Percentiles rank a stretch among this genome's conserved stretches.
Evolutionary conservation across 441 rosid genomes (phyloP).

Genomic region (Geranium incanum): DNA sequence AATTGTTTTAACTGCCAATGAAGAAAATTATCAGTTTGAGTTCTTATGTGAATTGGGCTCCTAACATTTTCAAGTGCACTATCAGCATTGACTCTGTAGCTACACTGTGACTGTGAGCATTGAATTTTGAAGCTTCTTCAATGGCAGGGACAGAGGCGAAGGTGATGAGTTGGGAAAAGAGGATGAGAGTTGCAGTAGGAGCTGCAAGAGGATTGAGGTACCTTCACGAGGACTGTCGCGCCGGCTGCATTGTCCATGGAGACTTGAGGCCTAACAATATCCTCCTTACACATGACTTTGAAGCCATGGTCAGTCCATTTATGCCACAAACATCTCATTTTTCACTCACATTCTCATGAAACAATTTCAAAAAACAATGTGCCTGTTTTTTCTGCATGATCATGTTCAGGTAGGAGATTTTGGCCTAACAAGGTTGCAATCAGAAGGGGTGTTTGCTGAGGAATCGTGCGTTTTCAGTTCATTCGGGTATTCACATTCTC

Average conservation of each 20-base stretch:
- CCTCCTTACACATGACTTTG: conserved; percentile 55
- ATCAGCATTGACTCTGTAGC: too few species aligned
- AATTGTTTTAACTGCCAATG: too few species aligned
- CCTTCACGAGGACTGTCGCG: conserved; percentile 57
- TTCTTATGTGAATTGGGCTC: too few species aligned
- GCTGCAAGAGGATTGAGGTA: conserved; percentile 53
- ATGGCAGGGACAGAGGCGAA: conserved; percentile 22
- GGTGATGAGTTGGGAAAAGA: conserved; percentile 37
- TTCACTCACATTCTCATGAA: neutral
- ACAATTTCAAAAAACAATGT: neutral
- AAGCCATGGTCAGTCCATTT: conserved; percentile 38
- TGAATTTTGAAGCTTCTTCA: neutral
- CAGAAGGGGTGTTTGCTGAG: conserved; percentile 41
- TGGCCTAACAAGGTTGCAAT: conserved; percentile 53
- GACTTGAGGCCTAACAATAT: conserved; percentile 48
- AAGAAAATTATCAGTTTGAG: too few species aligned
- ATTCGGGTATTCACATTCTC: conserved; percentile 32
- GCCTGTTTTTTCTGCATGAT: too few species aligned
- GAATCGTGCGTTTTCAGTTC: conserved; percentile 44
- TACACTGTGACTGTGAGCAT: neutral
- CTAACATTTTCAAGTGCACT: too few species aligned
- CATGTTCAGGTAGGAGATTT: conserved; percentile 47
- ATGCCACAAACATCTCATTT: neutral
- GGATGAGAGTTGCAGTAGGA: conserved; percentile 48
- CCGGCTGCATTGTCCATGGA: conserved; percentile 51